These are phyloP conservation scores for Physaria fendleri DNA, from an alignment of 345 rosid genomes.

Conservation along the genomic window DNA sequence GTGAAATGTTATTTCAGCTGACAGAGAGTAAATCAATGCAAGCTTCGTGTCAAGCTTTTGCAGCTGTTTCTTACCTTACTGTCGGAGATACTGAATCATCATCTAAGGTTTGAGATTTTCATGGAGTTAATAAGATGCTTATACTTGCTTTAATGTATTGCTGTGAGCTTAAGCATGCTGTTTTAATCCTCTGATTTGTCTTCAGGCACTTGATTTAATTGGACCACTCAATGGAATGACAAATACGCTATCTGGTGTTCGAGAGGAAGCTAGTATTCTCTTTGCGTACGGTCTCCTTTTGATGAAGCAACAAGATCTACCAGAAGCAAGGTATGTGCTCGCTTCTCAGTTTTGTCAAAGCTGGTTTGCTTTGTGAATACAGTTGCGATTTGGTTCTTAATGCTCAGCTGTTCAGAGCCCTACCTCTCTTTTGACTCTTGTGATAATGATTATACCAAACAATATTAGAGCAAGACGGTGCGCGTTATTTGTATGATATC, in stretches of 20 bases:
- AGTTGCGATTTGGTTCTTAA: neutral
- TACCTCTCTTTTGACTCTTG: neutral
- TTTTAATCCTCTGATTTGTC: conserved; percentile 2
- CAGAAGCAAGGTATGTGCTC: conserved; percentile 70
- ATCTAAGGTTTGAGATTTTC: conserved; percentile 51
- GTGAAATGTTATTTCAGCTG: conserved; percentile 40
- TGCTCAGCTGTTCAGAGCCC: neutral
- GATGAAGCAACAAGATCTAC: conserved; percentile 92
- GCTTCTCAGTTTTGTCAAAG: neutral
- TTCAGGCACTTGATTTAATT: conserved; percentile 88
- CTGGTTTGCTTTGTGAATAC: neutral
- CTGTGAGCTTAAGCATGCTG: neutral
- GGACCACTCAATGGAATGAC: conserved; percentile 76
- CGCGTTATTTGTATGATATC: neutral
- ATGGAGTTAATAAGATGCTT: conserved; percentile 2
- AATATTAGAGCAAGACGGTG: neutral
- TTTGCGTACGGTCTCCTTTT: conserved; percentile 89
- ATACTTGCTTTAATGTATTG: neutral
- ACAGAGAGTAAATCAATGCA: conserved; percentile 87
- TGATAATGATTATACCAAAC: neutral
- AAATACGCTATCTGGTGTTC: conserved; percentile 75
- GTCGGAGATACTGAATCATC: conserved; percentile 94
- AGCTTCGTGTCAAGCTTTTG: conserved; percentile 89
- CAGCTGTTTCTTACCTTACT: conserved; percentile 88
- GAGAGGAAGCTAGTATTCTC: conserved; percentile 88